phyloP scores from a whole-genome alignment of 805 yeast species.

The Saturnispora sanitii region DNA sequence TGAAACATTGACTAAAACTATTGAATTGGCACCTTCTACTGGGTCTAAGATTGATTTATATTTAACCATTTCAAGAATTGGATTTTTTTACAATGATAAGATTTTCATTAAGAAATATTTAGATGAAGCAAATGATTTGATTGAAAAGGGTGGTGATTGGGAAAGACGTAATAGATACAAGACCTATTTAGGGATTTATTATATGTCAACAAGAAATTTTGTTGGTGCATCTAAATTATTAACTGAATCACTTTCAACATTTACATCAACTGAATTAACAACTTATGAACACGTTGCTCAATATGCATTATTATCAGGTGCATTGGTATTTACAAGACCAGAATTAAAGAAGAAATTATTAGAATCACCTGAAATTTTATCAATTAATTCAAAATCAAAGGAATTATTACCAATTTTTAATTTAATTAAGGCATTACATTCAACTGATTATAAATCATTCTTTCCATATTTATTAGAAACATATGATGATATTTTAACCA shows the following conservation, averaged over 20 bases:
- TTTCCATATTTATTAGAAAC: conserved; percentile 71
- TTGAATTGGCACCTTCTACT: conserved; percentile 70
- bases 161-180: conserved; percentile 93
- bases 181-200: conserved; percentile 79
- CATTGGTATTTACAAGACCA: conserved; percentile 69
- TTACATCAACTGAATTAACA: conserved; percentile 85
- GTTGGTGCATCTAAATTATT: conserved; percentile 74
- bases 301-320: conserved; percentile 83
- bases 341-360: conserved; percentile 76
- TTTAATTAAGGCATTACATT: conserved; percentile 77
- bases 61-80: conserved; percentile 75
- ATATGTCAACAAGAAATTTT: conserved; percentile 78
- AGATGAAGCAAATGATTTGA: conserved; percentile 60
- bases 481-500: conserved; percentile 59
- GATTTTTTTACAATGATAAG: conserved; percentile 81
- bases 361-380: conserved; percentile 88
- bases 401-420: conserved; percentile 72
- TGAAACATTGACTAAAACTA: conserved; percentile 57
- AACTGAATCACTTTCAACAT: conserved; percentile 88
- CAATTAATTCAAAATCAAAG: conserved; percentile 63
- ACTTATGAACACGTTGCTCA: conserved; percentile 84
- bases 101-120: conserved; percentile 58
- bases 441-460: conserved; percentile 75
- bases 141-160: conserved; percentile 99
- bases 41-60: conserved; percentile 85